Percentiles rank a stretch among this genome's conserved stretches.
phyloP scores from a whole-genome alignment of 2,329 filamentous ascomycete species.

The Diaporthe batatas region DNA sequence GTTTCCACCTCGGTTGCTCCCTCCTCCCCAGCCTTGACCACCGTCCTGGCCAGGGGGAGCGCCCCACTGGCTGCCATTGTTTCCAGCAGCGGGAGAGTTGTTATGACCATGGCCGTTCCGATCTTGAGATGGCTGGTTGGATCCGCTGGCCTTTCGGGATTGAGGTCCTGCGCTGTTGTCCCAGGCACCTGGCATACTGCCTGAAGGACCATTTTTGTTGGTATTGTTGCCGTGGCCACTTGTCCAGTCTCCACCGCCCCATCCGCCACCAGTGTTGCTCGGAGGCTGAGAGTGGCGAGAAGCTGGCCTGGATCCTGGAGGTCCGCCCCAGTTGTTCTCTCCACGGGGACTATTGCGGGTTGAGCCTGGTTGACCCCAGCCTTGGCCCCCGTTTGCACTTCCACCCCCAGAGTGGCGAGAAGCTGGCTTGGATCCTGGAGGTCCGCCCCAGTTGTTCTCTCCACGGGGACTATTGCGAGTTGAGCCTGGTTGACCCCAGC shows the following conservation, averaged over 20 bases:
- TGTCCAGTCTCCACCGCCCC: not conserved
- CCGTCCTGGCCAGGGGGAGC: not conserved
- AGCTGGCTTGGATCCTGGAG: slow-evolving; percentile 20
- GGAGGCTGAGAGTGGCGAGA: slow-evolving; percentile 3
- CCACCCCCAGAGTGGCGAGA: slow-evolving; percentile 8
- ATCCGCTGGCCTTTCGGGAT: not conserved
- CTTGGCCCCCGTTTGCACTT: not conserved
- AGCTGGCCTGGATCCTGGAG: slow-evolving; percentile 20
- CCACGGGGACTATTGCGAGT: slow-evolving; percentile 7
- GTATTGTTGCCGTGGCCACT: not conserved
- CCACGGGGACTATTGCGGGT: slow-evolving; percentile 18
- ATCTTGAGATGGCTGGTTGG: slow-evolving; percentile 12
- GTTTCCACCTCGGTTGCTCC: slow-evolving; percentile 10
- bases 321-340: slow-evolving; percentile 25
- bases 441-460: slow-evolving; percentile 23
- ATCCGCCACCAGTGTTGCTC: slow-evolving; percentile 15
- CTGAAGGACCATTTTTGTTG: slow-evolving; percentile 17
- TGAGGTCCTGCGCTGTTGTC: slow-evolving; percentile 4
- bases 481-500: slow-evolving; percentile 2
- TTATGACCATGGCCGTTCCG: slow-evolving; percentile 1
- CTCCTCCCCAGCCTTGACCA: slow-evolving; percentile 12
- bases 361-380: slow-evolving; percentile 2
- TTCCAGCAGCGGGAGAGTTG: not conserved
- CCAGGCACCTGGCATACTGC: slow-evolving; percentile 31
- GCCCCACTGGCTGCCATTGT: not conserved